Conservation (phyloP, 352 stramenopile genomes). For the Phytophthora ramorum region DNA sequence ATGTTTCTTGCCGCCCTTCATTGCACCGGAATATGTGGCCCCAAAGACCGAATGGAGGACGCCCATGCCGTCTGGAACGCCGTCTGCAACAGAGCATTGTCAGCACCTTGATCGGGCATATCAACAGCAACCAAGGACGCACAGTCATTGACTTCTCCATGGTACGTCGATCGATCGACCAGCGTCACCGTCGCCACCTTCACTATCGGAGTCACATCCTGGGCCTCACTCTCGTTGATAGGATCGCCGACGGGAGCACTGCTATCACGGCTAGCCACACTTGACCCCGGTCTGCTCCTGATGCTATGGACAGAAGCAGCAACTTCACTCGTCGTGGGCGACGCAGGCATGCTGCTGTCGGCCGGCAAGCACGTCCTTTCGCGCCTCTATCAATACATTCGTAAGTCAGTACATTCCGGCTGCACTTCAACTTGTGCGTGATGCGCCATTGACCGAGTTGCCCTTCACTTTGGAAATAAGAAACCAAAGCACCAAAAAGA, state of each 20-base stretch:
- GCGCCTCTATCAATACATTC: slow-evolving; percentile 11
- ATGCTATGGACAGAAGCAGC: slow-evolving; percentile 13
- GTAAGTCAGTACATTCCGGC: slow-evolving; percentile 2
- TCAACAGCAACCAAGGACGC: slow-evolving; percentile 1
- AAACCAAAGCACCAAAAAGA: slow-evolving; percentile 24
- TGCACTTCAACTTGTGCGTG: slow-evolving; percentile 43
- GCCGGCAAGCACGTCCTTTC: slow-evolving; percentile 27
- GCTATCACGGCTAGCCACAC: slow-evolving; percentile 4
- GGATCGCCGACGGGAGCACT: neutral
- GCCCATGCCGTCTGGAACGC: slow-evolving; percentile 44
- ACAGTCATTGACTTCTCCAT: slow-evolving; percentile 40
- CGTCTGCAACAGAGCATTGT: slow-evolving; percentile 21
- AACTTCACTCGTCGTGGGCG: slow-evolving; percentile 4
- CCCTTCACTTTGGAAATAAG: slow-evolving; percentile 44
- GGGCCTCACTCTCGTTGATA: neutral
- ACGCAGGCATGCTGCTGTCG: slow-evolving; percentile 22
- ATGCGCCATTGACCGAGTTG: slow-evolving; percentile 43
- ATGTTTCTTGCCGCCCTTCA: slow-evolving; percentile 43
- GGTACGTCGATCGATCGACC: slow-evolving; percentile 37
- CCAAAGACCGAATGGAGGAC: slow-evolving; percentile 47
- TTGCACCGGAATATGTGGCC: slow-evolving; percentile 43
- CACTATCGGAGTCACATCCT: neutral
- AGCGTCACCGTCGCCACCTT: slow-evolving; percentile 35
- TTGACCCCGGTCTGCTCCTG: slow-evolving; percentile 30
- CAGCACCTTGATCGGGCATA: neutral